Evolutionary conservation across 768 basidiomycete species (phyloP).

Genomic region (Exidia glandulosa): DNA sequence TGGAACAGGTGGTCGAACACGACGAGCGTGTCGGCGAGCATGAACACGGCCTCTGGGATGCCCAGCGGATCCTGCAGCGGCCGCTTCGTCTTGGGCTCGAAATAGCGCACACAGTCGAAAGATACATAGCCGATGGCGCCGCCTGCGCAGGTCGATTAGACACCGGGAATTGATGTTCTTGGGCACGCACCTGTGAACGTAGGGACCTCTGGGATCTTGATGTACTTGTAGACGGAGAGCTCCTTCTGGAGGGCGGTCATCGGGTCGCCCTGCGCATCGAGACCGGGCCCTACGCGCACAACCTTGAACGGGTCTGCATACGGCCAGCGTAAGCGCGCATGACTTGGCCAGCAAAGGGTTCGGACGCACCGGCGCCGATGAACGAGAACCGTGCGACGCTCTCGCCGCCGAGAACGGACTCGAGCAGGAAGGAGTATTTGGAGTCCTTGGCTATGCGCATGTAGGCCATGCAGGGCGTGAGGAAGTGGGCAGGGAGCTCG

Average conservation of each 20-base stretch:
- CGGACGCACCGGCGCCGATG: constrained; percentile 75
- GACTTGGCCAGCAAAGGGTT: background rate
- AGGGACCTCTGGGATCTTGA: constrained; percentile 82
- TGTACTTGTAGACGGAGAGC: constrained; percentile 75
- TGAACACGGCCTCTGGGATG: constrained; percentile 95
- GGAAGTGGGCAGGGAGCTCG: constrained; percentile 86
- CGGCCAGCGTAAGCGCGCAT: background rate
- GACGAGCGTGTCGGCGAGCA: constrained; percentile 91
- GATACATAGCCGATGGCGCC: constrained; percentile 96
- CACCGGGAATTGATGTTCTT: background rate
- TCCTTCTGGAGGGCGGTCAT: constrained; percentile 75
- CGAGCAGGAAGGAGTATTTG: constrained; percentile 89
- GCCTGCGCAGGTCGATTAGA: constrained; percentile 30
- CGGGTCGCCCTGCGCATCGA: constrained; percentile 81
- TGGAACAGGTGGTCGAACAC: constrained; percentile 97
- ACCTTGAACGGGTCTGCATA: constrained; percentile 82
- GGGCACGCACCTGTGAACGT: constrained; percentile 60
- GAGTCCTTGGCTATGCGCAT: constrained; percentile 86
- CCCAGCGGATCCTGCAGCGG: constrained; percentile 64
- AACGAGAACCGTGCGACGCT: constrained; percentile 90
- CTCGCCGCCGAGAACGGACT: constrained; percentile 86
- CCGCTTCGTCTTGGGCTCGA: constrained; percentile 81
- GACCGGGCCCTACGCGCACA: constrained; percentile 75
- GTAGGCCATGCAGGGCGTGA: constrained; percentile 96
- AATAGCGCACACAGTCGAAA: constrained; percentile 93